Base-by-base conservation (phyloP, 139 green algal genomes). In the Chlorella sp. region DNA sequence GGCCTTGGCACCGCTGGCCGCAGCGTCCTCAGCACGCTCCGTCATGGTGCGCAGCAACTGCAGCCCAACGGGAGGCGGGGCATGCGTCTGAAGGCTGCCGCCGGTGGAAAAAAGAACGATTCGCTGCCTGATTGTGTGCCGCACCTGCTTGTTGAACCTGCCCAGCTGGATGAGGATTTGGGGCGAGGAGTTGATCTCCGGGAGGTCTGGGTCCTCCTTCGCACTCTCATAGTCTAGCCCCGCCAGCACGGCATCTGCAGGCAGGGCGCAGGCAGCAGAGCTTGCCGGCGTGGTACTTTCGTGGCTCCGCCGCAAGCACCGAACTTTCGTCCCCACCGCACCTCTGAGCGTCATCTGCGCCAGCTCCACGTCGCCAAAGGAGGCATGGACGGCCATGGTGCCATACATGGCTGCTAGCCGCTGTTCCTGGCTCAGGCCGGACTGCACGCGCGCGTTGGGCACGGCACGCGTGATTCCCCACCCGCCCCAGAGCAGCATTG, bases 121-220 rank as follows among this genome's bases (percentile, higher is more conserved):
- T 10, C 17, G 10, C 42, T 55, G n/a, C n/a, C n/a, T n/a, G n/a
- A n/a, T n/a, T n/a, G n/a, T n/a, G n/a, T n/a, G n/a, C 4, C 63
- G 3, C 65, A 85, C 79, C 62, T 81, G 73, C 35, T 88, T 72
- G 55, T 82, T 83, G 79, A 95, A 95, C n/a, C 81, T 81, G 10
- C 79, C 73, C 35, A 95, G 82, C 82, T 92, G 85, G 61, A 93
- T 93, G 2, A 87, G 61, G n/a, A 93, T 85, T 86, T 94, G 87
- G 2, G 81, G 74, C 10, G 88, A 93, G 1, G 82, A 83, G 23
- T 81, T 67, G 26, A 93, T 74, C 42, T 87, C 76, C 27, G 88
- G 75, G n/a, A 84, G 61, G 2, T 77, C 70, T n/a, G 76, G 70
- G 51, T 91, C 81, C 34, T 74, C 10, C n/a, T 78, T 35, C 0